Evolutionary conservation across 257 asterid genomes (phyloP).

Genomic region (Oldenlandia corymbosa): DNA sequence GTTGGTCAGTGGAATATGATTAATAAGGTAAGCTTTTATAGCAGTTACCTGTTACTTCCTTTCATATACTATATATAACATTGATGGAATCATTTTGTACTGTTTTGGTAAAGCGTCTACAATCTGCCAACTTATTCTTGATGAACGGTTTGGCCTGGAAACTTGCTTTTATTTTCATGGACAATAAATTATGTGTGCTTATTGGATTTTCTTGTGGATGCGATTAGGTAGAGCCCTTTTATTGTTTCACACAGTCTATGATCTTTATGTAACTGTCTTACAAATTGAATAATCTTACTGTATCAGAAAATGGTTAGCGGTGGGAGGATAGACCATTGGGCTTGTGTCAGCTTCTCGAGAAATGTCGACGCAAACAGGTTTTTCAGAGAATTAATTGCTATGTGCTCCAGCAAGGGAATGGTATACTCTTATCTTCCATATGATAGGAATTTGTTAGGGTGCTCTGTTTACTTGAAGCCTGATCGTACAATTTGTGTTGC

Average conservation of each 20-base stretch:
- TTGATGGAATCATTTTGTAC: too few relatives aligned
- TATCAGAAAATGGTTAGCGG: constrained; percentile 68
- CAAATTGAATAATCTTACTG: background rate
- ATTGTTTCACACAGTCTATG: too few relatives aligned
- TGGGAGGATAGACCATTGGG: constrained; percentile 55
- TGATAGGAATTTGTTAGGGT: background rate
- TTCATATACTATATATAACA: background rate
- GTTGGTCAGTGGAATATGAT: constrained; percentile 93
- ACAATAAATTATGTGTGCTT: background rate
- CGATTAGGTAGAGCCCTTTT: background rate
- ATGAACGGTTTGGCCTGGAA: background rate
- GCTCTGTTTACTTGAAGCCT: background rate
- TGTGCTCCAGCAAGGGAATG: constrained; percentile 78
- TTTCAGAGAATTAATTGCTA: constrained; percentile 33
- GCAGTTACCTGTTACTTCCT: too few relatives aligned
- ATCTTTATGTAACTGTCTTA: background rate
- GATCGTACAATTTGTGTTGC: constrained; percentile 2
- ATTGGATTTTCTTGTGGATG: background rate
- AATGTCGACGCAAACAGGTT: constrained; percentile 19
- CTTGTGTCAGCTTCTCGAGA: constrained; percentile 54
- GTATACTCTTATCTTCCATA: constrained; percentile 23
- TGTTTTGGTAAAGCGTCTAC: background rate
- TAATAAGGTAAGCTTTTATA: constrained; percentile 47
- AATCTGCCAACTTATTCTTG: background rate
- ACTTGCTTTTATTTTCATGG: background rate